Conservation (phyloP, 169 alveolate species). For the Plasmodium malariae region DNA sequence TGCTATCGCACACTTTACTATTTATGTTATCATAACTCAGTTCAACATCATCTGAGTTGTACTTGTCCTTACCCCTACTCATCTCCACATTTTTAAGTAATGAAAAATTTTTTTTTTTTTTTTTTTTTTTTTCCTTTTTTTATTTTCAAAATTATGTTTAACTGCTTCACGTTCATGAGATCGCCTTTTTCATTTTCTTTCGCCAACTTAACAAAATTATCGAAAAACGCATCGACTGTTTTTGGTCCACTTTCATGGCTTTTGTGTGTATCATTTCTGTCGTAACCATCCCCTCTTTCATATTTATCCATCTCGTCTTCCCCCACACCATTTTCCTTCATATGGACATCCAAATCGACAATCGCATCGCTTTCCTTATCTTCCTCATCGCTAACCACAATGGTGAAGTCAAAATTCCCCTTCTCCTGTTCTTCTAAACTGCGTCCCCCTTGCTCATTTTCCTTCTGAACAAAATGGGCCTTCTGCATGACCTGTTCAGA, state of each 20-base stretch:
- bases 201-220: conserved; percentile 23
- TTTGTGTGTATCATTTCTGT: too few relatives aligned
- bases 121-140: background rate
- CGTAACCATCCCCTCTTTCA: background rate
- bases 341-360: too few relatives aligned
- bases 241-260: background rate
- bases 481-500: too few relatives aligned
- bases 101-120: background rate
- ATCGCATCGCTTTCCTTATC: too few relatives aligned
- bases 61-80: too few relatives aligned
- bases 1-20: too few relatives aligned
- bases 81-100: too few relatives aligned
- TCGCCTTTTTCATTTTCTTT: conserved; percentile 33
- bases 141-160: conserved; percentile 39
- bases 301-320: background rate
- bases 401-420: conserved; percentile 43
- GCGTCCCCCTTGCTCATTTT: background rate
- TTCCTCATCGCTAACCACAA: conserved; percentile 21
- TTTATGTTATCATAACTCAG: too few relatives aligned
- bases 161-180: conserved; percentile 14
- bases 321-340: background rate
- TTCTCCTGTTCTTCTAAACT: background rate
- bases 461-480: background rate
- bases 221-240: conserved; percentile 30
- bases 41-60: too few relatives aligned